These are phyloP conservation scores for Geranium brycei DNA, from an alignment of 345 rosid genomes.

Conservation along the genomic window DNA sequence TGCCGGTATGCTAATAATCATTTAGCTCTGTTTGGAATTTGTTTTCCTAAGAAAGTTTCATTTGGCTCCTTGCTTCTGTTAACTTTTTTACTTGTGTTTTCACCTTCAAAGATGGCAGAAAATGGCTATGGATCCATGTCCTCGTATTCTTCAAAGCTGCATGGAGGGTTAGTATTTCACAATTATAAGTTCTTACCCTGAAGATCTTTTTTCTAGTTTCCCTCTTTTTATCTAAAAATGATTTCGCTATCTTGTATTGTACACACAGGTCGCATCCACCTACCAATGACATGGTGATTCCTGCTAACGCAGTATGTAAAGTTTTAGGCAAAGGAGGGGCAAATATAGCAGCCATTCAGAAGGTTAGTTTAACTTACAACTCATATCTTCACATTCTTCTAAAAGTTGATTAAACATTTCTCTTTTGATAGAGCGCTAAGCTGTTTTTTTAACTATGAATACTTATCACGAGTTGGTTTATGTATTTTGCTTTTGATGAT, in stretches of 20 bases:
- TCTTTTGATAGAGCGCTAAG: no score
- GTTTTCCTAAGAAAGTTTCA: not conserved
- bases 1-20: slow-evolving; percentile 36
- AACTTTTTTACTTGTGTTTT: not conserved
- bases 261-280: slow-evolving; percentile 42
- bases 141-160: slow-evolving; percentile 58
- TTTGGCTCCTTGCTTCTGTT: not conserved
- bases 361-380: slow-evolving; percentile 34
- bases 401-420: not conserved
- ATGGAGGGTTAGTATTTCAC: slow-evolving; percentile 54
- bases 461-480: no score
- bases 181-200: slow-evolving; percentile 4
- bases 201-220: not conserved
- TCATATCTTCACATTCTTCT: slow-evolving; percentile 1
- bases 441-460: no score
- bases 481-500: no score
- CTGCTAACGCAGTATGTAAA: slow-evolving; percentile 74
- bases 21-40: not conserved
- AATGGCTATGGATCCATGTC: slow-evolving; percentile 52
- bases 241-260: slow-evolving; percentile 4
- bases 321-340: slow-evolving; percentile 91
- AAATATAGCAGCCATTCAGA: slow-evolving; percentile 70
- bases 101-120: slow-evolving; percentile 38
- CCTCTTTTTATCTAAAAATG: not conserved
- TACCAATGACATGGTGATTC: slow-evolving; percentile 66